These are phyloP conservation scores for Dalbergia cochinchinensis DNA, from an alignment of 306 rosid species.

Conservation along the genomic window DNA sequence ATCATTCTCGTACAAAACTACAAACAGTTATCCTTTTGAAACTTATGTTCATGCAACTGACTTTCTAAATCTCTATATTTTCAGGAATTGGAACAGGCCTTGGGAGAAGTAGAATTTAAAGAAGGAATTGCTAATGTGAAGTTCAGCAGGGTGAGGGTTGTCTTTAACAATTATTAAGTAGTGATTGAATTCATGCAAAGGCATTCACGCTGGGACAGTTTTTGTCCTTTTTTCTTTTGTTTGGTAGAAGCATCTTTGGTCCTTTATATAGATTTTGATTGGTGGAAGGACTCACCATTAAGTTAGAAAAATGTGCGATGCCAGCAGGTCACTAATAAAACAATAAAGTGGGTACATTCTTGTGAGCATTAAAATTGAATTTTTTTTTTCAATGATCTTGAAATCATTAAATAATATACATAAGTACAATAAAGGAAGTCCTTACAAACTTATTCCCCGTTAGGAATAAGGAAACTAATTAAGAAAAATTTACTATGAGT, in stretches of 20 bases:
- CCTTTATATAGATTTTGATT: background rate
- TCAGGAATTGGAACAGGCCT: slow-evolving; percentile 92
- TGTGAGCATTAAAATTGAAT: background rate
- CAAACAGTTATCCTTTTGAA: slow-evolving; percentile 28
- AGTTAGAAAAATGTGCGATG: slow-evolving; percentile 14
- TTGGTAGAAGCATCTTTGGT: slow-evolving; percentile 2
- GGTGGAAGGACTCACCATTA: background rate
- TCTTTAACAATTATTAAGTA: slow-evolving; percentile 33
- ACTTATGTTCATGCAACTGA: slow-evolving; percentile 26
- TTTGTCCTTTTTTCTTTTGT: background rate
- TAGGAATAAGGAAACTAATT: background rate
- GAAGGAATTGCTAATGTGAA: slow-evolving; percentile 94
- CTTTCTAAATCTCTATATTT: slow-evolving; percentile 40
- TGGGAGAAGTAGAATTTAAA: slow-evolving; percentile 88
- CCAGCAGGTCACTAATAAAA: background rate
- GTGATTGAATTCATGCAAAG: slow-evolving; percentile 15
- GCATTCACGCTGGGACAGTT: background rate
- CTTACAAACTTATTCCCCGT: background rate
- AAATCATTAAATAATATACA: background rate
- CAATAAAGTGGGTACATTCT: slow-evolving; percentile 5
- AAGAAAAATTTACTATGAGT: background rate
- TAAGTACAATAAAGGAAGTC: background rate
- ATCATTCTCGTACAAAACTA: slow-evolving; percentile 3
- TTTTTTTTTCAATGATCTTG: background rate
- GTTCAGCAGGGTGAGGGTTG: slow-evolving; percentile 87